Conservation (phyloP, 345 rosid species). For the Orychophragmus violaceus region DNA sequence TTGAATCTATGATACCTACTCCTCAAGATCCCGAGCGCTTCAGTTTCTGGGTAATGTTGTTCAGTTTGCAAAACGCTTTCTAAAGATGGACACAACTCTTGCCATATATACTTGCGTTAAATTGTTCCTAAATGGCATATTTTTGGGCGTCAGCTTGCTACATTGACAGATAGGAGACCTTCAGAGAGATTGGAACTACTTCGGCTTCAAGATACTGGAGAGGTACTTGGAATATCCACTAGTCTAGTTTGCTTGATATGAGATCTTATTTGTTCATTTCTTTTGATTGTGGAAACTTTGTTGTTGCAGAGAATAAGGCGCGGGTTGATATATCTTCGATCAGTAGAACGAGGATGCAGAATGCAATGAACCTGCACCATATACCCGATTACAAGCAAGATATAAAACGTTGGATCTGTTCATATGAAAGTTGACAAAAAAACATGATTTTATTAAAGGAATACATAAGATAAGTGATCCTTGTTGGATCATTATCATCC, state of each 20-base stretch:
- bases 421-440: conserved; percentile 19
- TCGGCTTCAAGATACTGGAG: conserved; percentile 67
- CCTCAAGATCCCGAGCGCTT: conserved; percentile 76
- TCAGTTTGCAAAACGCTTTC: conserved; percentile 9
- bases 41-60: conserved; percentile 81
- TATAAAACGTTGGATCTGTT: conserved; percentile 4
- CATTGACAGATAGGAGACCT: conserved; percentile 72
- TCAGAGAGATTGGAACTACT: conserved; percentile 80
- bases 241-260: background rate
- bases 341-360: conserved; percentile 66
- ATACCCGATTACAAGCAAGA: background rate
- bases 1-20: conserved; percentile 79
- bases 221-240: conserved; percentile 43
- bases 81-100: background rate
- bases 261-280: background rate
- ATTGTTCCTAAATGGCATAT: background rate
- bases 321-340: conserved; percentile 55
- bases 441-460: conserved; percentile 16
- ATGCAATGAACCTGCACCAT: conserved; percentile 35
- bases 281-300: background rate
- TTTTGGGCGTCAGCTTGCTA: conserved; percentile 57
- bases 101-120: background rate
- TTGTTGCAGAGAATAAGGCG: conserved; percentile 70
- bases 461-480: conserved; percentile 18
- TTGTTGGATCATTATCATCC: conserved; percentile 10